Conservation (phyloP, 2,329 filamentous ascomycete species). For the Fusarium tjaetaba region DNA sequence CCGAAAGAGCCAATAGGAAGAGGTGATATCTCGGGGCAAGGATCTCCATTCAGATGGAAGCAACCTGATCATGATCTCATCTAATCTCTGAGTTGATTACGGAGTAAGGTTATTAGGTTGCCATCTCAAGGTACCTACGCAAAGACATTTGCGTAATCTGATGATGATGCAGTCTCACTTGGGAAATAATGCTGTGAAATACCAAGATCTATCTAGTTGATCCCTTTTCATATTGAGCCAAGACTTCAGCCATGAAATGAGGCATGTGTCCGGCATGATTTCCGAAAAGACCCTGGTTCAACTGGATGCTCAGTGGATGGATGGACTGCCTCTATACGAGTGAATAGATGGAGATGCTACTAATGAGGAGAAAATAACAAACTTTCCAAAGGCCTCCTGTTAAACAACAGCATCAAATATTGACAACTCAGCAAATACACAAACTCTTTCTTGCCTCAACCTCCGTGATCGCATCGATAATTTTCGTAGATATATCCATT, state of each 20-base stretch:
- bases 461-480: constrained; percentile 18
- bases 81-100: not conserved
- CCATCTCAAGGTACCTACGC: not conserved
- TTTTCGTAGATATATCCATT: constrained; percentile 27
- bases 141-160: not conserved
- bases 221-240: not conserved
- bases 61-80: constrained; percentile 10
- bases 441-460: not conserved
- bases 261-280: constrained; percentile 7
- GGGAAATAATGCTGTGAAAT: not conserved
- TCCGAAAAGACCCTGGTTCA: constrained; percentile 15
- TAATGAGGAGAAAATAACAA: not conserved
- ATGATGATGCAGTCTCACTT: not conserved
- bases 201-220: not conserved
- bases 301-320: not conserved
- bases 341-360: too few species aligned
- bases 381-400: not conserved
- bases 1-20: constrained; percentile 35
- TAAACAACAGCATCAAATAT: not conserved
- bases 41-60: not conserved
- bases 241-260: constrained; percentile 13
- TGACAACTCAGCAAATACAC: not conserved
- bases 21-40: not conserved
- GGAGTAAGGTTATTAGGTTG: not conserved
- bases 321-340: not conserved